A percentile compares a stretch with the other conserved stretches of the same genome.
Evolutionary conservation across 495 filamentous ascomycete species (phyloP).

Genomic region (Clohesyomyces aquaticus): DNA sequence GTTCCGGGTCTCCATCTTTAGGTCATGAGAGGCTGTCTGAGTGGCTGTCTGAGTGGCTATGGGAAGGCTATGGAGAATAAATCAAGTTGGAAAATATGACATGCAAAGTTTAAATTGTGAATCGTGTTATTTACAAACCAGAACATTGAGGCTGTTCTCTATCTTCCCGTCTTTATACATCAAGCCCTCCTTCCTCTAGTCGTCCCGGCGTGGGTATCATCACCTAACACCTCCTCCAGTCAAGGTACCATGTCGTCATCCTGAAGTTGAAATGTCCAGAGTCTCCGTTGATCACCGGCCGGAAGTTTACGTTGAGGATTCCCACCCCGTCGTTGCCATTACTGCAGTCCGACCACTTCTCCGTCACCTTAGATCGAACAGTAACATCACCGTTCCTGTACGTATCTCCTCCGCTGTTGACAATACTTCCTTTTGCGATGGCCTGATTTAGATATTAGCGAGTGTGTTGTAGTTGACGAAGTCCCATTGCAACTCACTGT

Average conservation of each 20-base stretch:
- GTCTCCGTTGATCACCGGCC: conserved; percentile 24
- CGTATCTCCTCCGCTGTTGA: conserved; percentile 16
- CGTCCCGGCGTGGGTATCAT: background rate
- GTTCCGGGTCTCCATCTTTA: no score
- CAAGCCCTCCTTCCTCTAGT: background rate
- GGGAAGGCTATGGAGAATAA: no score
- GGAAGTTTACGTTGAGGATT: conserved; percentile 32
- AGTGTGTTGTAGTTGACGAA: background rate
- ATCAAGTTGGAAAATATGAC: no score
- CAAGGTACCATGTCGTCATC: conserved; percentile 17
- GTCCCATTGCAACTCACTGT: conserved; percentile 15
- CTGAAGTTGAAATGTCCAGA: conserved; percentile 21
- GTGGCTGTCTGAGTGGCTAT: no score
- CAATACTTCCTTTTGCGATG: background rate
- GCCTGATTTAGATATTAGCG: conserved; percentile 12
- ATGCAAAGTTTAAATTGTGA: no score
- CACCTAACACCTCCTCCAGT: conserved; percentile 32
- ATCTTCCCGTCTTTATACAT: background rate
- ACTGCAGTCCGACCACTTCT: conserved; percentile 29
- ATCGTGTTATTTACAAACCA: no score
- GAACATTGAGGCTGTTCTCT: no score
- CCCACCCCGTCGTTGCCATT: conserved; percentile 21
- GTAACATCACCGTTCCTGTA: conserved; percentile 12
- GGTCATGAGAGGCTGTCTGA: no score
- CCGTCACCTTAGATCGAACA: background rate